Evolutionary conservation across 768 basidiomycete species (phyloP).

Genomic region (Russula vinacea): DNA sequence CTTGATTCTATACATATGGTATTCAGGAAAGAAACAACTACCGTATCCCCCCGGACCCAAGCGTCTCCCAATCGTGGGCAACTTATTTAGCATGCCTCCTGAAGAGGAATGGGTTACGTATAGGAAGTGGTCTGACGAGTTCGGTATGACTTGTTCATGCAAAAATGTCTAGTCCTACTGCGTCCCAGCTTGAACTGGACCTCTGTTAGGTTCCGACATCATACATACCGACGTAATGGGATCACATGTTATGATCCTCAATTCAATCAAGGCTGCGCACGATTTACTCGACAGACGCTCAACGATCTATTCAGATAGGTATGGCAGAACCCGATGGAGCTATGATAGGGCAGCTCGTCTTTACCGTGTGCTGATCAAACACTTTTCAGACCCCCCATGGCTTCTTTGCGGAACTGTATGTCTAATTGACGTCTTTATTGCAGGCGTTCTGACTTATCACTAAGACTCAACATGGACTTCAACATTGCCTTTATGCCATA

Average conservation of each 20-base stretch:
- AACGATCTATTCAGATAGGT: constrained; percentile 27
- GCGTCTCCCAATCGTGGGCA: constrained; percentile 29
- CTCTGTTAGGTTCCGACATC: constrained; percentile 25
- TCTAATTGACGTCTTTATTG: not conserved
- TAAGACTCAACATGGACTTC: not conserved
- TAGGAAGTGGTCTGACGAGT: constrained; percentile 24
- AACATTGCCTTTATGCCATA: not conserved
- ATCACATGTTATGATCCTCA: constrained; percentile 29
- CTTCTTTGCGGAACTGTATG: constrained; percentile 5
- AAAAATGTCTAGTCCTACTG: not conserved
- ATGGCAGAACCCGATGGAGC: not conserved
- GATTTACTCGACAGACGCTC: constrained; percentile 35
- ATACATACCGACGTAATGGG: constrained; percentile 31
- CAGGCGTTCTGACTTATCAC: not conserved
- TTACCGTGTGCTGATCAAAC: not conserved
- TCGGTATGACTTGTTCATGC: constrained; percentile 20
- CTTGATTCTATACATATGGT: not conserved
- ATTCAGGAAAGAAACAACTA: constrained; percentile 1
- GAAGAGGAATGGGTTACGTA: constrained; percentile 27
- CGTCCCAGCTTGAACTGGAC: not conserved
- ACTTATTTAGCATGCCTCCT: constrained; percentile 28
- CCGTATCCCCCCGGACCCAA: constrained; percentile 26
- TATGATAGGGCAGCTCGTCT: not conserved
- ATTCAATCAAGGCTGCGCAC: constrained; percentile 29
- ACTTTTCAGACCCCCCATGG: constrained; percentile 11